Evolutionary conservation across 2,329 filamentous ascomycete genomes (phyloP).

Genomic region (Sporothrix sp.): DNA sequence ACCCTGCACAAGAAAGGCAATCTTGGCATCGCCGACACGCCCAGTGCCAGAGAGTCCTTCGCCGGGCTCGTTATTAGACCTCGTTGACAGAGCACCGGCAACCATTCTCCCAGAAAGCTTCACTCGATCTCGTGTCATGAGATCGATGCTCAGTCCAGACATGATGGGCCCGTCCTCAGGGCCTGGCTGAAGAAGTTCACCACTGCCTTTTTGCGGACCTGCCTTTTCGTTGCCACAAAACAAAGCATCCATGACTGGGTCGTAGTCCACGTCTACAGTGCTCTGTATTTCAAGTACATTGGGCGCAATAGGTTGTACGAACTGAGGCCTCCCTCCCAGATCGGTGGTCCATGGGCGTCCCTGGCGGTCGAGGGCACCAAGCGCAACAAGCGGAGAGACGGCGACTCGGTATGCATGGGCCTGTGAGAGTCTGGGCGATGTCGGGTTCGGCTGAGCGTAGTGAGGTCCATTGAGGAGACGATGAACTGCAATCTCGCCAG

Average conservation of each 20-base stretch:
- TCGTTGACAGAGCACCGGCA: constrained; percentile 44
- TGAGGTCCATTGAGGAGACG: constrained; percentile 48
- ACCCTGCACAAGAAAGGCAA: constrained; percentile 61
- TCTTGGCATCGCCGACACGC: constrained; percentile 31
- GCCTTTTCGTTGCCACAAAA: constrained; percentile 35
- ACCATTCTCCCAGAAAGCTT: constrained; percentile 65
- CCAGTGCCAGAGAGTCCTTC: constrained; percentile 20
- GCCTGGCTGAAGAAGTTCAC: constrained; percentile 29
- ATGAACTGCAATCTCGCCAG: constrained; percentile 59
- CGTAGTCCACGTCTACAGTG: constrained; percentile 48
- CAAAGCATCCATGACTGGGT: constrained; percentile 61
- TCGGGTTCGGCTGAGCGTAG: constrained; percentile 50
- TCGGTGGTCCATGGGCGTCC: constrained; percentile 66
- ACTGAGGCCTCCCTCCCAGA: constrained; percentile 64
- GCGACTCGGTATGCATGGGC: constrained; percentile 52
- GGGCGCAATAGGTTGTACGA: constrained; percentile 52
- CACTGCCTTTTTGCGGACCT: constrained; percentile 21
- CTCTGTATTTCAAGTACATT: constrained; percentile 55
- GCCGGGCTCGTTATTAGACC: constrained; percentile 21
- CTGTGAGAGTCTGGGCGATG: constrained; percentile 49
- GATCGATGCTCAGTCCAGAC: constrained; percentile 51
- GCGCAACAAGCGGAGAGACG: constrained; percentile 56
- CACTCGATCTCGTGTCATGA: constrained; percentile 58
- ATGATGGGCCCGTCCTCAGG: constrained; percentile 32
- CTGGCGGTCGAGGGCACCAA: constrained; percentile 60